Evolutionary conservation across 1,139 yeast genomes (phyloP).

Genomic region (Pichia sp.): DNA sequence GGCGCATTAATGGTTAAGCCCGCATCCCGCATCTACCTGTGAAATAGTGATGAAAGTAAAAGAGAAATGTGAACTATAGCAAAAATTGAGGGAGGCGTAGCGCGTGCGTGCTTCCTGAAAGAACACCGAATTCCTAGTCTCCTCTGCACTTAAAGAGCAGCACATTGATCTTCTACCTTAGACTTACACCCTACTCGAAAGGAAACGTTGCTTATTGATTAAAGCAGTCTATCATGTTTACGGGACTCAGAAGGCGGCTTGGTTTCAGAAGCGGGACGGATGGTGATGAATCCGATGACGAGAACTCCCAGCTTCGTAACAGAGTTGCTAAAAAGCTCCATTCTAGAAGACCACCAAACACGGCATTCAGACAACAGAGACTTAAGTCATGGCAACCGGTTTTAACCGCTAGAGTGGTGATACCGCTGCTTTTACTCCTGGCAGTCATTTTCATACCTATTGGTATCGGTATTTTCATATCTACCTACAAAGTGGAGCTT

Average conservation of each 20-base stretch:
- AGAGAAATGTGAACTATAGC: no score
- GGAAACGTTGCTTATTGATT: no score
- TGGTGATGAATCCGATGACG: constrained; percentile 10
- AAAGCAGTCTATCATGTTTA: no score
- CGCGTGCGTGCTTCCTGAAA: no score
- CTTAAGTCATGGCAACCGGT: constrained; percentile 82
- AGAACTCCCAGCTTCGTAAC: constrained; percentile 18
- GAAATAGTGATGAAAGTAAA: no score
- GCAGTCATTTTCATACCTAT: constrained; percentile 69
- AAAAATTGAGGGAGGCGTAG: no score
- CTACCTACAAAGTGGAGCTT: constrained; percentile 54
- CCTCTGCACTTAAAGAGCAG: no score
- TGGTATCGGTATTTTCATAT: constrained; percentile 59
- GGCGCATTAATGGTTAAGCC: no score
- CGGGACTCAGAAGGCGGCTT: constrained; percentile 10
- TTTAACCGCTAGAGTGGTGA: constrained; percentile 66
- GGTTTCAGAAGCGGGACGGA: not conserved
- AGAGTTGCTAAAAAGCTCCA: constrained; percentile 31
- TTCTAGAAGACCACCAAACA: constrained; percentile 65
- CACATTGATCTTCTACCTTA: no score
- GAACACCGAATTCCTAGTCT: no score
- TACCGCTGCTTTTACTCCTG: constrained; percentile 54
- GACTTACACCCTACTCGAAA: no score
- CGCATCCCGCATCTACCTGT: no score
- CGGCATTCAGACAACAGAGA: constrained; percentile 75